A percentile compares a stretch with the other conserved stretches of the same genome.
phyloP scores from a whole-genome alignment of 345 rosid genomes.

The Fremontodendron californicum region DNA sequence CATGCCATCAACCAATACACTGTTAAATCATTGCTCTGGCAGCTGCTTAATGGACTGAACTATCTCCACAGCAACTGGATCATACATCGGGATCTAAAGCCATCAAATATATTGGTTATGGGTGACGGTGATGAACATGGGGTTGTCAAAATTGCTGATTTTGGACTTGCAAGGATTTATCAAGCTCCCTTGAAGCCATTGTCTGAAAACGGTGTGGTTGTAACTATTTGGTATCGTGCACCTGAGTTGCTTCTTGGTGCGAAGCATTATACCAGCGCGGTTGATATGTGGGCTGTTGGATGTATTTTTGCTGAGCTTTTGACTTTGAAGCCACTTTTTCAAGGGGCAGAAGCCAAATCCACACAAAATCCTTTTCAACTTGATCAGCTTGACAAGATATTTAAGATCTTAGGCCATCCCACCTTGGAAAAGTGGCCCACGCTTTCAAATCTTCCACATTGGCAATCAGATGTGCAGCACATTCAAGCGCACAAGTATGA shows the following conservation, averaged over 20 bases:
- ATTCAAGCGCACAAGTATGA: conserved; percentile 88
- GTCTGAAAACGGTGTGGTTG: conserved; percentile 92
- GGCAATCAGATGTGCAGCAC: conserved; percentile 70
- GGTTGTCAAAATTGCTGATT: conserved; percentile 93
- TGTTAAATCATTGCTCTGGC: conserved; percentile 93
- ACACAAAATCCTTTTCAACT: conserved; percentile 81
- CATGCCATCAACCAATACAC: conserved; percentile 74
- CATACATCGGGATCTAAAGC: conserved; percentile 95
- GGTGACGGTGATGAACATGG: conserved; percentile 98
- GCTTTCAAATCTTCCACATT: conserved; percentile 77
- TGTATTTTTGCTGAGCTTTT: conserved; percentile 96
- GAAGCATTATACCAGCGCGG: conserved; percentile 95
- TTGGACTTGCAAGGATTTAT: conserved; percentile 93
- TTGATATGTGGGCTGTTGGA: conserved; percentile 99
- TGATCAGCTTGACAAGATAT: conserved; percentile 98
- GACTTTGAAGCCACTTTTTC: conserved; percentile 94
- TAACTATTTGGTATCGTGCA: conserved; percentile 99
- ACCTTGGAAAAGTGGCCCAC: conserved; percentile 93
- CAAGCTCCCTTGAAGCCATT: conserved; percentile 90
- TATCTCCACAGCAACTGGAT: conserved; percentile 99
- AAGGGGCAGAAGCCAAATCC: conserved; percentile 93
- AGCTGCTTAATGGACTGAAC: conserved; percentile 94
- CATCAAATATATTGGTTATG: conserved; percentile 98
- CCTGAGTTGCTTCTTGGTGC: conserved; percentile 98
- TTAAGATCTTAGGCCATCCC: conserved; percentile 96